Evolutionary conservation across 305 asterid genomes (phyloP).

Genomic region (Salvia sclarea): DNA sequence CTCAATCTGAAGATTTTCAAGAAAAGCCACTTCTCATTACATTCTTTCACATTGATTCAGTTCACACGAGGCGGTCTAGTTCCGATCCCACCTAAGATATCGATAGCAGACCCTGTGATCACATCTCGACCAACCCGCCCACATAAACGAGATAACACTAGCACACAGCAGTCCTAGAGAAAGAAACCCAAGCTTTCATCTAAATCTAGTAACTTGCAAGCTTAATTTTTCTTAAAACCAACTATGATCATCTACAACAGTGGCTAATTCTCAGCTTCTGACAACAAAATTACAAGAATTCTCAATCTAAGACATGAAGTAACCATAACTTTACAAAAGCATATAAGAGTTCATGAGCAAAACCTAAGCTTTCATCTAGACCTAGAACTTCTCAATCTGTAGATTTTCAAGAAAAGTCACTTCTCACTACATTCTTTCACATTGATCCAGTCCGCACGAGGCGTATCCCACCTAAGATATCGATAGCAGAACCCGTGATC

Average conservation of each 20-base stretch:
- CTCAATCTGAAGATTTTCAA: constrained; percentile 11
- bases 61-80: not conserved
- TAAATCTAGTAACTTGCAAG: constrained; percentile 20
- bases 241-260: no score
- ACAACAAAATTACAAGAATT: no score
- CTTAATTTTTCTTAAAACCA: constrained; percentile 10
- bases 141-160: not conserved
- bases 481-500: not conserved
- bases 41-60: not conserved
- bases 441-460: not conserved
- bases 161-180: not conserved
- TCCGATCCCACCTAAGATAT: not conserved
- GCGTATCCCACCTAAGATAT: not conserved
- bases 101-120: not conserved
- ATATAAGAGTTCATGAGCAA: not conserved
- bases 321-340: not conserved
- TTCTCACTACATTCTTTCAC: not conserved
- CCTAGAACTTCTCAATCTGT: constrained; percentile 20
- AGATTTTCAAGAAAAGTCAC: not conserved
- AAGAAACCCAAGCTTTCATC: constrained; percentile 13
- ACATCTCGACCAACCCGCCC: not conserved
- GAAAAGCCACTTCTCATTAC: not conserved
- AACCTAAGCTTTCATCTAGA: constrained; percentile 26
- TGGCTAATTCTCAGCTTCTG: no score
- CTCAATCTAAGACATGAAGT: not conserved